Evolutionary conservation across 495 filamentous ascomycete genomes (phyloP).

Genomic region (Apiosordaria backusii): DNA sequence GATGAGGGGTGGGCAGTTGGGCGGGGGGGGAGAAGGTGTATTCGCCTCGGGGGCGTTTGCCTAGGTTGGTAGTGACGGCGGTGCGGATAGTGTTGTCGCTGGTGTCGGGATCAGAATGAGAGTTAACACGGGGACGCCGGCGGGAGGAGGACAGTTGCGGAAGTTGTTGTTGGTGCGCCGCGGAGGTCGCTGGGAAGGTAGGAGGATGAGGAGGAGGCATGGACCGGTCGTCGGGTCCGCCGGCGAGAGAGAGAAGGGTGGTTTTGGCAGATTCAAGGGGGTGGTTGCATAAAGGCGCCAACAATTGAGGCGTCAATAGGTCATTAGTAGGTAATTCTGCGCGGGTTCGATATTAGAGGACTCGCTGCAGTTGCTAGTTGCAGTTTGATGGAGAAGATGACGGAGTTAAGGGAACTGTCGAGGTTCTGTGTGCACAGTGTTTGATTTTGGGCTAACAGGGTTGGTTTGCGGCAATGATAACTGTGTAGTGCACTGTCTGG

Average conservation of each 20-base stretch:
- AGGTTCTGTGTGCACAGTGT: not conserved
- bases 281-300: not conserved
- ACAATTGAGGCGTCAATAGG: not conserved
- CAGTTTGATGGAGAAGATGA: not conserved
- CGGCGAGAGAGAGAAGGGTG: not conserved
- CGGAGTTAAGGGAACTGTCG: not conserved
- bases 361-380: not conserved
- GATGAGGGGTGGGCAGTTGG: constrained; percentile 1
- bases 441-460: not conserved
- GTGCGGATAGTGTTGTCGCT: constrained; percentile 10
- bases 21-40: constrained; percentile 17
- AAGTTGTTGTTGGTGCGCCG: not conserved
- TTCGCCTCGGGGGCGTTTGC: constrained; percentile 34
- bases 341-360: not conserved
- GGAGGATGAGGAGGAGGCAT: constrained; percentile 4
- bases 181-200: not conserved
- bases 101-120: constrained; percentile 6
- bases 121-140: constrained; percentile 15
- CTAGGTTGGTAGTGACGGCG: constrained; percentile 7
- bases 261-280: not conserved
- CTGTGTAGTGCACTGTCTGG: not conserved
- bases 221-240: constrained; percentile 3
- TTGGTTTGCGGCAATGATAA: not conserved
- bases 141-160: constrained; percentile 1
- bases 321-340: not conserved